phyloP scores from a whole-genome alignment of 768 basidiomycete species.

The Termitomyces sp. region DNA sequence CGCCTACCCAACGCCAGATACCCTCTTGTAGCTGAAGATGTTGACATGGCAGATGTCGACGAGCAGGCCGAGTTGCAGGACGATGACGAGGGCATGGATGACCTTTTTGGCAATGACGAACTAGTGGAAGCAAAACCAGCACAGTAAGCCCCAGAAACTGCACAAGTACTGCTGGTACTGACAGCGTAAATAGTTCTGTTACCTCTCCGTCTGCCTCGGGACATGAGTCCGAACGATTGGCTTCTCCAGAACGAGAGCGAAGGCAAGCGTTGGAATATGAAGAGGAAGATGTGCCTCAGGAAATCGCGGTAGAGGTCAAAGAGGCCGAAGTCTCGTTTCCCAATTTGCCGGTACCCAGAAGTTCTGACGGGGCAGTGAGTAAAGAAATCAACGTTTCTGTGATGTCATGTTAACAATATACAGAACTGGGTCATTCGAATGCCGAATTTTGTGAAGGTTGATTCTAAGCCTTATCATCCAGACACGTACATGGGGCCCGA shows the following conservation, averaged over 20 bases:
- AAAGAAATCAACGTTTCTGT: not conserved
- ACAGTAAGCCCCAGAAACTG: slow-evolving; percentile 30
- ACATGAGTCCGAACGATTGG: slow-evolving; percentile 55
- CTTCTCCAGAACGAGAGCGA: slow-evolving; percentile 56
- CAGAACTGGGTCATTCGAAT: slow-evolving; percentile 91
- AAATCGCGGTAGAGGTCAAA: slow-evolving; percentile 46
- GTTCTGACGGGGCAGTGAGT: slow-evolving; percentile 77
- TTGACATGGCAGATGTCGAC: slow-evolving; percentile 33
- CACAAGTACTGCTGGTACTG: not conserved
- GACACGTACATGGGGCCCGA: slow-evolving; percentile 82
- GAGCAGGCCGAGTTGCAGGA: slow-evolving; percentile 23
- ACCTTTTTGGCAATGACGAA: slow-evolving; percentile 75
- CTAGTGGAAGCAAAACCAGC: slow-evolving; percentile 41
- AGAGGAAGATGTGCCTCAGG: slow-evolving; percentile 66
- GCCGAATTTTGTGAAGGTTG: slow-evolving; percentile 90
- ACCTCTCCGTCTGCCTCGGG: slow-evolving; percentile 45
- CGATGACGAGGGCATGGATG: slow-evolving; percentile 50
- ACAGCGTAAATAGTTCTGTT: slow-evolving; percentile 17
- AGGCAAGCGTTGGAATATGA: slow-evolving; percentile 75
- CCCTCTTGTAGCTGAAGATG: slow-evolving; percentile 18
- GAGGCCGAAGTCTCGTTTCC: slow-evolving; percentile 78
- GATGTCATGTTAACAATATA: not conserved
- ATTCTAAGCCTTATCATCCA: slow-evolving; percentile 85
- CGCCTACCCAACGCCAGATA: slow-evolving; percentile 9
- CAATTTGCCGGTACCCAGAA: slow-evolving; percentile 78